Evolutionary conservation across 352 stramenopile species (phyloP).

Genomic region (Phytophthora pseudosyringae): DNA sequence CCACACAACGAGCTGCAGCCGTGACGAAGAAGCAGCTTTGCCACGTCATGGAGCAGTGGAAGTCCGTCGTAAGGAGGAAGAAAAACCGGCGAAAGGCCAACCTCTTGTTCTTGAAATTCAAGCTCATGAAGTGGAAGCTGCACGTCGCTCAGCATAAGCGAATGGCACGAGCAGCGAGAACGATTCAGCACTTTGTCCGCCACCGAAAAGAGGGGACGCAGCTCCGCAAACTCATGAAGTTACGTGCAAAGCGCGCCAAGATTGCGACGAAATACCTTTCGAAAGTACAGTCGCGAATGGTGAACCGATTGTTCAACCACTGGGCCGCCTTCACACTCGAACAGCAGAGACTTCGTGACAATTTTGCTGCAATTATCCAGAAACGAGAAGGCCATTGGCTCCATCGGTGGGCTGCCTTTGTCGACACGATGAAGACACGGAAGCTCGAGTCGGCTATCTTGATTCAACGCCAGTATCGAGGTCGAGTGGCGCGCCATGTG

Average conservation of each 20-base stretch:
- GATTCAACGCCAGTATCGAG: slow-evolving; percentile 73
- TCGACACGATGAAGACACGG: slow-evolving; percentile 30
- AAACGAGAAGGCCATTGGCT: slow-evolving; percentile 57
- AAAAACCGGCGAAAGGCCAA: slow-evolving; percentile 55
- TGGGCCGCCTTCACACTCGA: slow-evolving; percentile 49
- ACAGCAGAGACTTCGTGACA: slow-evolving; percentile 53
- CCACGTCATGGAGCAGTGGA: slow-evolving; percentile 47
- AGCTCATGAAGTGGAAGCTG: slow-evolving; percentile 64
- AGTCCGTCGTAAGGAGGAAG: slow-evolving; percentile 33
- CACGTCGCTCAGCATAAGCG: slow-evolving; percentile 41
- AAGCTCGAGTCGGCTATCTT: slow-evolving; percentile 40
- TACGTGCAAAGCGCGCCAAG: slow-evolving; percentile 55
- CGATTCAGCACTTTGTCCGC: slow-evolving; percentile 48
- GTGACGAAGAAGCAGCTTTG: slow-evolving; percentile 32
- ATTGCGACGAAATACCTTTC: slow-evolving; percentile 61
- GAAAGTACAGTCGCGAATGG: slow-evolving; percentile 56
- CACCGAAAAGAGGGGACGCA: slow-evolving; percentile 22
- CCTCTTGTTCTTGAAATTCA: slow-evolving; percentile 70
- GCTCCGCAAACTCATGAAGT: slow-evolving; percentile 47
- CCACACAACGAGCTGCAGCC: slow-evolving; percentile 40
- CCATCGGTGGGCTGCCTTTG: slow-evolving; percentile 49
- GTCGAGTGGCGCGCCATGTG: slow-evolving; percentile 56
- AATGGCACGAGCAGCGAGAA: slow-evolving; percentile 29
- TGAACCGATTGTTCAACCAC: slow-evolving; percentile 60
- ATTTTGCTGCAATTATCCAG: slow-evolving; percentile 52